A percentile compares a stretch with the other conserved stretches of the same genome.
phyloP scores from a whole-genome alignment of 2,329 filamentous ascomycete species.

The Monilinia polystroma region DNA sequence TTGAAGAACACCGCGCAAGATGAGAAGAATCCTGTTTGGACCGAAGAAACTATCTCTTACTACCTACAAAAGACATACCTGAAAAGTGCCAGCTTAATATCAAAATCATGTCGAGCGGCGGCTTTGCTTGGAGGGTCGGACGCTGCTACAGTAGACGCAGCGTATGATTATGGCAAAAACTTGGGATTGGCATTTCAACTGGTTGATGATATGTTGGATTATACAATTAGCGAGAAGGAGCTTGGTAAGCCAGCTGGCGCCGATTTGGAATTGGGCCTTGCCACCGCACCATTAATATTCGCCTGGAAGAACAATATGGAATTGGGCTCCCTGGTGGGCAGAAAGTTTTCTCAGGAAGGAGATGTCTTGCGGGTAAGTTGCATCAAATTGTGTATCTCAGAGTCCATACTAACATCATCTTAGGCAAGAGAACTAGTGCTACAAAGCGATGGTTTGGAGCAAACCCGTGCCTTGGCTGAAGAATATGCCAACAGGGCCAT shows the following conservation, averaged over 20 bases:
- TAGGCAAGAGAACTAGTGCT: slow-evolving; percentile 86
- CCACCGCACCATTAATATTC: slow-evolving; percentile 90
- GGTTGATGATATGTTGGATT: slow-evolving; percentile 97
- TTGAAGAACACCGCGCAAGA: slow-evolving; percentile 92
- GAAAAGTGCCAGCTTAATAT: slow-evolving; percentile 93
- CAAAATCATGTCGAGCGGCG: slow-evolving; percentile 89
- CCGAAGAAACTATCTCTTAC: slow-evolving; percentile 84
- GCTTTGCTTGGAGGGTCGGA: slow-evolving; percentile 80
- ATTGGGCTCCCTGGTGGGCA: slow-evolving; percentile 82
- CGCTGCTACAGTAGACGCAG: slow-evolving; percentile 78
- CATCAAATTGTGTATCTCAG: neutral
- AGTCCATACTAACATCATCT: slow-evolving; percentile 27
- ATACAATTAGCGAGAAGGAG: slow-evolving; percentile 80
- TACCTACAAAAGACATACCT: slow-evolving; percentile 98
- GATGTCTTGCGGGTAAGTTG: slow-evolving; percentile 79
- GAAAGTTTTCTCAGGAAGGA: slow-evolving; percentile 81
- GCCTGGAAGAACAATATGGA: slow-evolving; percentile 89
- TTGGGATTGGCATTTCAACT: slow-evolving; percentile 93
- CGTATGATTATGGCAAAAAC: slow-evolving; percentile 91
- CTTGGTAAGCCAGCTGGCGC: slow-evolving; percentile 94
- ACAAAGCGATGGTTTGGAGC: slow-evolving; percentile 81
- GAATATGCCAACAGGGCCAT: slow-evolving; percentile 89
- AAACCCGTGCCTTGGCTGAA: slow-evolving; percentile 85
- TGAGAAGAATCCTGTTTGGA: slow-evolving; percentile 80
- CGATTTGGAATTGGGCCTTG: slow-evolving; percentile 87